Evolutionary conservation across 176 grass and related monocot genomes (phyloP), one percentile per base, ranked within the genome.

Genomic region (Aegilops speltoides): DNA sequence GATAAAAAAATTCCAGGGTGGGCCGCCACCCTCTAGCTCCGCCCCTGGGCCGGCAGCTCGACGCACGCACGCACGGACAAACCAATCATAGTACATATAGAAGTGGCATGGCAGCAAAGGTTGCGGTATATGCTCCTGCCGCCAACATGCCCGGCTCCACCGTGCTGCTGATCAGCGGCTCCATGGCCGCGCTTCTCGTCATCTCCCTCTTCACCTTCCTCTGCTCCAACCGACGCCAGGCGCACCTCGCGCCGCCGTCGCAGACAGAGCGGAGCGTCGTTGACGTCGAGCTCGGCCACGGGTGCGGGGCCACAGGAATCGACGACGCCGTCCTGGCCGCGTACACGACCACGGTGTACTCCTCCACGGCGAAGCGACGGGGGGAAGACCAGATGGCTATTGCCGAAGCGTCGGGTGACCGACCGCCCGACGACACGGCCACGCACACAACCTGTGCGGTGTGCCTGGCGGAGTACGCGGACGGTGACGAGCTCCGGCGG

Each of bases 391-490:
- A 50, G 14, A 50, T 50, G 46, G 46, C 46, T 3, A 20, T 0
- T 60, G 57, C 19, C 4, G 14, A 50, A 16, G 14, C 14, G 46
- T 50, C 13, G 14, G 14, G n/a, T n/a, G n/a, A n/a, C 46, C 46
- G 46, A 50, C 46, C 20, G 20, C 7, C 7, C 7, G 61, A 7
- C 46, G 46, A 50, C 46, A 50, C 14, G 3, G 41, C 3, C 52
- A 34, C 41, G 41, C 46, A 15, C 46, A 16, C 46, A 14, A 5
- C 14, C 50, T 93, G 92, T 75, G 70, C 86, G 16, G 83, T 86
- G 66, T 89, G 92, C 75, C 83, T 89, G n/a, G 76, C 38, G 32
- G 87, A 89, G 6, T 90, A 92, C 79, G 54, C 12, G 6, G 87
- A 80, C 15, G 81, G 77, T 25, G 87, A 87, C 38, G 90, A 87